Evolutionary conservation across 257 asterid species (phyloP), one percentile per base, ranked within the genome.

Genomic region (Scutellaria barbata): DNA sequence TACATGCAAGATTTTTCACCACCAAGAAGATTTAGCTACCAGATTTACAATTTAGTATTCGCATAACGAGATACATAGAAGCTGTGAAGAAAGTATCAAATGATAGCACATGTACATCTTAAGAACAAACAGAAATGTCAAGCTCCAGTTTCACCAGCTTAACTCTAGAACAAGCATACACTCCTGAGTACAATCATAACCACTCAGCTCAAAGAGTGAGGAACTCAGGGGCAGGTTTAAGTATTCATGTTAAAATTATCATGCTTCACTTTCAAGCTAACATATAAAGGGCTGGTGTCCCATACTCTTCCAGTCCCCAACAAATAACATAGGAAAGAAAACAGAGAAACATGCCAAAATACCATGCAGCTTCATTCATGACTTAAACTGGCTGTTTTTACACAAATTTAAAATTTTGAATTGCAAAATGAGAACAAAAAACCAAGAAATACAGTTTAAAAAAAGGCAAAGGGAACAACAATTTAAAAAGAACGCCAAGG

Each of bases 91-190:
- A 57, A 69, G 35, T 33, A 62, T 63, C 30, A 70, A 1, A 48
- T 12, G 8, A 55, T 75, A 56, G 41, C 69, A 58, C 39, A 57
- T 47, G 12, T 20, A 43, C 39, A 30, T 53, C 41, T 30, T 30
- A 41, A 25, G 12, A 6, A 12, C 17, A 65, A 47, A 42, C 17
- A 42, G 39, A 57, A 13, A 48, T 8, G 10, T 51, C 11, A 17
- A 76, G 43, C 22, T 60, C 45, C 30, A 48, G 10, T 20, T 47
- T 48, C 40, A 57, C n/a, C 55, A 69, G 52, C 40, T 56, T 45
- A 57, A 58, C 62, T 57, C 50, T 47, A 20, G 10, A 6, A 39
- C 61, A 56, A 55, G 50, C 42, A 61, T 33, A 42, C 50, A 75
- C 53, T 55, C 10, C 11, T 17, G 20, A 37, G 72, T 48, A 42